phyloP scores from a whole-genome alignment of 2,329 filamentous ascomycete species.

The Penicillium sp. region DNA sequence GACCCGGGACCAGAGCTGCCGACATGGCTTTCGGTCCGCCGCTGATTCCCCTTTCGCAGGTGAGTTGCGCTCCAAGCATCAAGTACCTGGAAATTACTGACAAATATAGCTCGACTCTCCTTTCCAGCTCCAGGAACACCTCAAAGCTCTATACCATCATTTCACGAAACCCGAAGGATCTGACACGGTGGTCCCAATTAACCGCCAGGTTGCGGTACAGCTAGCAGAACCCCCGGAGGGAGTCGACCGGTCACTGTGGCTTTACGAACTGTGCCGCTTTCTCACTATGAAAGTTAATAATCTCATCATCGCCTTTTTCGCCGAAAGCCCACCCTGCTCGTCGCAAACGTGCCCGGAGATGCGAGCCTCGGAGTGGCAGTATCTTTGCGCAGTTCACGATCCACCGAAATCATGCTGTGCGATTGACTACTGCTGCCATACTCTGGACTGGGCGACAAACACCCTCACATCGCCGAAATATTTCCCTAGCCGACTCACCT shows the following conservation, averaged over 20 bases:
- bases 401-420: slow-evolving; percentile 96
- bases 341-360: slow-evolving; percentile 91
- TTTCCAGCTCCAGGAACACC: slow-evolving; percentile 95
- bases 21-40: slow-evolving; percentile 94
- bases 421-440: slow-evolving; percentile 99
- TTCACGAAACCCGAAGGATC: slow-evolving; percentile 66
- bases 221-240: slow-evolving; percentile 79
- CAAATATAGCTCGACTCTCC: slow-evolving; percentile 80
- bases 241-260: slow-evolving; percentile 86
- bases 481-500: slow-evolving; percentile 80
- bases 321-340: slow-evolving; percentile 86
- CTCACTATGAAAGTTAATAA: slow-evolving; percentile 93
- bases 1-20: slow-evolving; percentile 85
- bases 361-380: slow-evolving; percentile 99
- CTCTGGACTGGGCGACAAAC: slow-evolving; percentile 95
- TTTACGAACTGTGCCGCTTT: slow-evolving; percentile 96
- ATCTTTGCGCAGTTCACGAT: slow-evolving; percentile 95
- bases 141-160: slow-evolving; percentile 86
- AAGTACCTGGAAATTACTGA: slow-evolving; percentile 6
- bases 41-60: slow-evolving; percentile 80
- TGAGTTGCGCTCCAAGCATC: slow-evolving; percentile 46
- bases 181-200: slow-evolving; percentile 70
- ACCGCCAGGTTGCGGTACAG: slow-evolving; percentile 70
- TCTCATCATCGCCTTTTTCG: slow-evolving; percentile 88
- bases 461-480: slow-evolving; percentile 92